Conservation (phyloP, 352 stramenopile species). For the Halophytophthora polymorphica region DNA sequence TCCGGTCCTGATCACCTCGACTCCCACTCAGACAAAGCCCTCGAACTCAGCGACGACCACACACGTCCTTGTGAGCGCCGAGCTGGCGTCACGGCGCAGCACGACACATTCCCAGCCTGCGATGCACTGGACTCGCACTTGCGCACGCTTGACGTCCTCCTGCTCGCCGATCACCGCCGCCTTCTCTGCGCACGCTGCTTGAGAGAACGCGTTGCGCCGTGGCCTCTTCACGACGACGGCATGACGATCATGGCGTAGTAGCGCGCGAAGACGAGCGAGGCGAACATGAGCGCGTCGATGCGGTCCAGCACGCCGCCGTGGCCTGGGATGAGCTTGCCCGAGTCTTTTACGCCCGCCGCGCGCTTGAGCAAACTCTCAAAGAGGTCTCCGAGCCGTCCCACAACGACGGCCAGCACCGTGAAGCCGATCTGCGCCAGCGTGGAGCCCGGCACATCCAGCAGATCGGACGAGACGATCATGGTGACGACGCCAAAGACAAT, state of each 20-base stretch:
- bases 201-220: constrained; percentile 19
- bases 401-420: constrained; percentile 87
- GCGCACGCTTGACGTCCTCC: constrained; percentile 3
- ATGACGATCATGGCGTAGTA: constrained; percentile 57
- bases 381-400: constrained; percentile 93
- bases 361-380: constrained; percentile 96
- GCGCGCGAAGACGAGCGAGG: constrained; percentile 56
- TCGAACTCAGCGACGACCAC: too few relatives aligned
- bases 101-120: constrained; percentile 1
- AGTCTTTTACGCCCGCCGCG: constrained; percentile 94
- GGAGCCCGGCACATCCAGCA: constrained; percentile 78
- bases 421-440: constrained; percentile 81
- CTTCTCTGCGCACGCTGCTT: constrained; percentile 20
- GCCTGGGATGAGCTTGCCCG: constrained; percentile 93
- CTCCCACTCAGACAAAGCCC: too few relatives aligned
- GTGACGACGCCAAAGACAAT: constrained; percentile 79
- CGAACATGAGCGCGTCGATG: constrained; percentile 95
- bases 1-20: too few relatives aligned
- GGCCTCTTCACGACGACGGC: constrained; percentile 13
- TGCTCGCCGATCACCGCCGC: background rate
- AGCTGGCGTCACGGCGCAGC: background rate
- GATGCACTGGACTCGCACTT: background rate
- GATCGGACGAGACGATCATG: constrained; percentile 72
- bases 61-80: too few relatives aligned
- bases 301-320: constrained; percentile 95